Evolutionary conservation across 2,329 filamentous ascomycete genomes (phyloP), one percentile per base, ranked within the genome.

Genomic region (Didymella pomorum): DNA sequence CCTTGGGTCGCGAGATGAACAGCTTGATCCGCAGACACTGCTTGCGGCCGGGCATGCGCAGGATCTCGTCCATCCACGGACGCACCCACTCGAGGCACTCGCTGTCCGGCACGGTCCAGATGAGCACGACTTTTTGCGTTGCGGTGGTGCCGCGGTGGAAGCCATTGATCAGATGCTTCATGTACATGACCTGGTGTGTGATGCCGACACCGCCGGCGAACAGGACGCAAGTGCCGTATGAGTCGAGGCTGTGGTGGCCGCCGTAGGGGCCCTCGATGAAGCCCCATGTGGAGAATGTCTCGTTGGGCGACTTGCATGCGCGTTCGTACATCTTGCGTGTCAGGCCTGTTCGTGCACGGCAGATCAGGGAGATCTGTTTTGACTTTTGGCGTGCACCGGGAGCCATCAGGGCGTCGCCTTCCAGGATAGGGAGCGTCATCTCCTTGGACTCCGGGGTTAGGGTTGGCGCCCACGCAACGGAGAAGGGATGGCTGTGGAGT

Each of bases 161-260:
- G 37, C 89, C 89, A 6, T 83, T 80, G 26, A 93, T 86, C 1
- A 94, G 84, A 63, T 92, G 86, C 56, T 88, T 87, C 37, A 93
- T 84, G 73, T 91, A 89, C 51, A 89, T 89, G 25, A 93, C 86
- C 63, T 90, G 89, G 68, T 94, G 90, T 1, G 91, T 92, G 68
- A 94, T 91, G 62, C 91, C 91, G 12, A 93, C 89, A 68, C 91
- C 91, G 56, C 90, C 91, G 0, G 91, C 91, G 71, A 94, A 91
- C 37, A 94, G 84, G 75, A 93, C 86, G 28, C 90, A 87, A 0
- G 89, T 92, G 63, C 91, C 91, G 75, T 92, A 93, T 1, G 89
- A 92, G 60, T 88, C 83, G 72, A 93, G 83, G 64, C 81, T 82
- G 73, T 92, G 88, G 71, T 88, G 82, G 35, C 87, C 89, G 47